phyloP scores from a whole-genome alignment of 108 stramenopile species.

The Bacterosira constricta region DNA sequence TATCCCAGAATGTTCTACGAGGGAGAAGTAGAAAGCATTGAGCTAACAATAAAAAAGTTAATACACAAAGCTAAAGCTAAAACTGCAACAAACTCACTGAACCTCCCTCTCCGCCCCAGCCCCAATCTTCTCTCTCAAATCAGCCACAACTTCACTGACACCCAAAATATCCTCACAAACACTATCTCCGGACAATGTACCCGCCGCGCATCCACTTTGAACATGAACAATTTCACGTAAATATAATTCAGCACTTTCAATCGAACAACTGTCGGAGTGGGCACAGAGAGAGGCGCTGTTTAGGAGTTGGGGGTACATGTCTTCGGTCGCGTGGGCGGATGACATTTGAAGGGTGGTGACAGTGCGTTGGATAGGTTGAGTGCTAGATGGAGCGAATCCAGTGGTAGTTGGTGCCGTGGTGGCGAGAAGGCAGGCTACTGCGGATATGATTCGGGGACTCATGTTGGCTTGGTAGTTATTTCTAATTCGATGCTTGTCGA shows the following conservation, averaged over 20 bases:
- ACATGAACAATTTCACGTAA: constrained; percentile 57
- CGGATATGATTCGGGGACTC: too few species aligned
- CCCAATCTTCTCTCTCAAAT: constrained; percentile 57
- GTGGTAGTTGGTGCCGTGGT: too few species aligned
- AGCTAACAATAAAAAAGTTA: neutral
- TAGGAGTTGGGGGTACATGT: constrained; percentile 22
- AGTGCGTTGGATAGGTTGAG: too few species aligned
- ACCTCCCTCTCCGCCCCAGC: constrained; percentile 18
- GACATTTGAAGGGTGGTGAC: too few species aligned
- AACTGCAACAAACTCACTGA: constrained; percentile 20
- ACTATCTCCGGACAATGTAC: constrained; percentile 20
- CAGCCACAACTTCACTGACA: constrained; percentile 59
- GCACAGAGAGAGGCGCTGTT: constrained; percentile 52
- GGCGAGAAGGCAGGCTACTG: too few species aligned
- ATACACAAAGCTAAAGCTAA: neutral
- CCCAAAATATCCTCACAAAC: constrained; percentile 31
- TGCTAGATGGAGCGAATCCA: too few species aligned
- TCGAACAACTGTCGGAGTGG: constrained; percentile 58
- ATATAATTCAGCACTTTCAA: constrained; percentile 57
- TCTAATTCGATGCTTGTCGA: too few species aligned
- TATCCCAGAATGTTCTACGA: constrained; percentile 45
- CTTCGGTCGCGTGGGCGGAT: too few species aligned
- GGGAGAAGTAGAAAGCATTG: neutral
- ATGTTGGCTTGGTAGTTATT: too few species aligned
- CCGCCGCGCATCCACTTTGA: constrained; percentile 58